Percentiles rank a stretch among this genome's conserved stretches.
These are phyloP conservation scores for Nicotiana knightiana DNA, from an alignment of 257 asterid species.

Conservation along the genomic window DNA sequence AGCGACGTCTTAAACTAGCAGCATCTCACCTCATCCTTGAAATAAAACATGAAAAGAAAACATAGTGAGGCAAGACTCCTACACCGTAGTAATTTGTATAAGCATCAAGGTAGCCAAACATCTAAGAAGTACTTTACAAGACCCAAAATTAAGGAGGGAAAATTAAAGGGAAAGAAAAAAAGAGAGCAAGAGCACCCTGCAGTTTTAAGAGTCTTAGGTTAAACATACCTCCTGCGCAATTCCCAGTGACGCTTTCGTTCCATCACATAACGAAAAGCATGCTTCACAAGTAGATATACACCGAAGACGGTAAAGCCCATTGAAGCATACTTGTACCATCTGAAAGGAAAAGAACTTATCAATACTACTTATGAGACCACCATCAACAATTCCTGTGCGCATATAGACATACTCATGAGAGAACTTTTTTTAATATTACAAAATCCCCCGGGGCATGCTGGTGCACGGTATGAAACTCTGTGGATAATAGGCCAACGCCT, in stretches of 20 bases:
- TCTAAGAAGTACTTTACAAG: not conserved
- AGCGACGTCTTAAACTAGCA: not conserved
- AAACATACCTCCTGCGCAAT: constrained; percentile 62
- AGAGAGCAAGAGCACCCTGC: not conserved
- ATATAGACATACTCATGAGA: not conserved
- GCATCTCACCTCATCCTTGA: not conserved
- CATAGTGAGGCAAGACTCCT: not conserved
- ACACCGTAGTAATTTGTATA: not conserved
- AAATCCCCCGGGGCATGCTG: too few relatives aligned
- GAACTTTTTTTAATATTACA: not conserved
- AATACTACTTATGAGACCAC: not conserved
- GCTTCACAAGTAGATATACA: constrained; percentile 71
- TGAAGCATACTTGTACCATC: constrained; percentile 92
- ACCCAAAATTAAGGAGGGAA: not conserved
- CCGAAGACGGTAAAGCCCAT: constrained; percentile 75
- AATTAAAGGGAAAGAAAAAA: not conserved
- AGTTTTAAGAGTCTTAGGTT: not conserved
- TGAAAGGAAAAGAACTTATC: constrained; percentile 28
- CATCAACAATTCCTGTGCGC: not conserved
- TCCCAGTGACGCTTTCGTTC: constrained; percentile 92
- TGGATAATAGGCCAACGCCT: too few relatives aligned
- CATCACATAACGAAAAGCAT: constrained; percentile 57
- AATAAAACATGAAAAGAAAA: not conserved
- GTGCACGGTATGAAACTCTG: too few relatives aligned
- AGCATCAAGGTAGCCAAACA: not conserved